Conservation (phyloP, 495 filamentous ascomycete genomes). For the Aspergillus sclerotioniger region DNA sequence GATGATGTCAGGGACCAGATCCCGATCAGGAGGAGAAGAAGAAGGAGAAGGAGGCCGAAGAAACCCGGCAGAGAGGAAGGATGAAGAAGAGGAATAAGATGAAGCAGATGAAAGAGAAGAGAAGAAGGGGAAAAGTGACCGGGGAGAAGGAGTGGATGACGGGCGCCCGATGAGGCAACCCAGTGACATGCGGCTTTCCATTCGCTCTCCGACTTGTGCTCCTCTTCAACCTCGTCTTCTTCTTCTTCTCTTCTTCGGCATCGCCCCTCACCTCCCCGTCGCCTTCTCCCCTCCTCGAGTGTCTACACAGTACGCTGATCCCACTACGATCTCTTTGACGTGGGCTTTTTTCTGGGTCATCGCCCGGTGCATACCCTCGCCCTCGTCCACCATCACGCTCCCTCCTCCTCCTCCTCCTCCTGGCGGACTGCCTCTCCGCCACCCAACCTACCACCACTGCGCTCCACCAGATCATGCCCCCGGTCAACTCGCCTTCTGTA, state of each 20-base stretch:
- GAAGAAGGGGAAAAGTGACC: neutral
- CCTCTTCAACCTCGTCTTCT: neutral
- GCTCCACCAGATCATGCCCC: constrained; percentile 27
- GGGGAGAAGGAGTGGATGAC: neutral
- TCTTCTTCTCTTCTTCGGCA: constrained; percentile 8
- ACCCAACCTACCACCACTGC: constrained; percentile 5
- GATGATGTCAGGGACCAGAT: too few species aligned
- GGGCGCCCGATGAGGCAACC: constrained; percentile 8
- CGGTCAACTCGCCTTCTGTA: constrained; percentile 28
- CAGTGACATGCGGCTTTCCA: constrained; percentile 1
- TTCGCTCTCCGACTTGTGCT: neutral
- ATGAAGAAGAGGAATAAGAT: neutral
- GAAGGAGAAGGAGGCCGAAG: neutral
- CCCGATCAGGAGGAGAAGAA: too few species aligned
- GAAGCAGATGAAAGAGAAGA: neutral
- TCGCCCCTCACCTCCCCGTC: neutral
- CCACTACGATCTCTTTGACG: neutral
- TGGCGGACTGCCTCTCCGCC: constrained; percentile 15
- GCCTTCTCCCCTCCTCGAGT: neutral
- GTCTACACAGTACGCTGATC: neutral
- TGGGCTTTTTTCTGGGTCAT: neutral
- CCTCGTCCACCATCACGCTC: neutral
- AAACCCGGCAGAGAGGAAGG: too few species aligned
- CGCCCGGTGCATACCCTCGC: constrained; percentile 12
- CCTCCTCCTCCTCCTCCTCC: neutral